A percentile compares a stretch with the other conserved stretches of the same genome.
Evolutionary conservation across 192 early-diverging fungal genomes (phyloP).

Genomic region (Linnemannia hyalina): DNA sequence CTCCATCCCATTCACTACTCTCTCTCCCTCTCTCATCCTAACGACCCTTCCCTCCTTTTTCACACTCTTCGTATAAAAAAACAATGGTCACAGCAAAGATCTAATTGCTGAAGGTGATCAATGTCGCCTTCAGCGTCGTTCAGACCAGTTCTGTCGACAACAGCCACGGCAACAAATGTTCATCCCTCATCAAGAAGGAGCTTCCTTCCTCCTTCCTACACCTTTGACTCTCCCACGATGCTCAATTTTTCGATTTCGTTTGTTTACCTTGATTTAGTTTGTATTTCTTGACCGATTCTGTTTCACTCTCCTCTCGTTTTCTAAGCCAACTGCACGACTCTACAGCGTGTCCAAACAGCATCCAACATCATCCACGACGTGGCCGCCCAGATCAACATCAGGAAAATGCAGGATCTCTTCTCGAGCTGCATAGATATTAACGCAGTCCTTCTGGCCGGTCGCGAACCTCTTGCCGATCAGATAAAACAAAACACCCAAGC

Average conservation of each 20-base stretch:
- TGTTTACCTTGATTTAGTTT: background rate
- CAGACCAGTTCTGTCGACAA: no score
- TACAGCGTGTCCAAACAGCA: conserved; percentile 62
- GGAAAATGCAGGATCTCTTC: conserved; percentile 67
- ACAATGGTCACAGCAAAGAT: no score
- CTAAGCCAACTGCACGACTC: conserved; percentile 58
- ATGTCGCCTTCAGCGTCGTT: no score
- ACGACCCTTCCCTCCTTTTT: no score
- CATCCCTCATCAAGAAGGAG: background rate
- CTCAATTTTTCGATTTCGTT: no score
- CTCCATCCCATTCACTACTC: no score
- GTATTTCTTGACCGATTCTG: background rate
- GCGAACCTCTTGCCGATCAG: conserved; percentile 39
- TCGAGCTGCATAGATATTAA: conserved; percentile 57
- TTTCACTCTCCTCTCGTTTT: background rate
- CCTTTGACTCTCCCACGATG: background rate
- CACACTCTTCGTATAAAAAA: no score
- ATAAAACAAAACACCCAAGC: conserved; percentile 31
- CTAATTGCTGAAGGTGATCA: no score
- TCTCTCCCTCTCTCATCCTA: no score
- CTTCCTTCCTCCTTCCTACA: background rate
- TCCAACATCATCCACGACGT: conserved; percentile 58
- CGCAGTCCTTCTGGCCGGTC: conserved; percentile 31
- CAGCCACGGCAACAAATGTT: no score
- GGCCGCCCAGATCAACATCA: conserved; percentile 59